Base-by-base conservation (phyloP, 371 early-diverging fungal genomes). In the Capillidium rhysosporum region DNA sequence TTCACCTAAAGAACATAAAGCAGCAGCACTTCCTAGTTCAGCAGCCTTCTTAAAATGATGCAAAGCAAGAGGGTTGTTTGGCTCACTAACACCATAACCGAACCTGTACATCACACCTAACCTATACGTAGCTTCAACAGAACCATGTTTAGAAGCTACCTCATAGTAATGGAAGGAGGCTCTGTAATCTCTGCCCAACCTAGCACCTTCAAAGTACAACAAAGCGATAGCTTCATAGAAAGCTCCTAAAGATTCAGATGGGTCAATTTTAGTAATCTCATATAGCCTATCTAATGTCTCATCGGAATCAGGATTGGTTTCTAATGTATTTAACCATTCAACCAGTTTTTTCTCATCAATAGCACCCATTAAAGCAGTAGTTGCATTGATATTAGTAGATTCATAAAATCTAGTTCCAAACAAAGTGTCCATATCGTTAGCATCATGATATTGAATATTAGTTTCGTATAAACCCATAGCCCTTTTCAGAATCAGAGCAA, bases 1-100 rank as follows among this genome's bases (percentile, higher is more conserved):
- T 7, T 80, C 84, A 23, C 85, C 82, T 2, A 93, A 68, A 47
- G 86, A 84, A 45, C 89, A 73, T 65, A 82, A 79, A 25, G 89
- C 87, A 49, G 79, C 78, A 8, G 82, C 74, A 41, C 81, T 70
- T 55, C 82, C 71, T 38, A 65, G 63, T 3, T 58, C 66, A 1
- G 78, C 77, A 10, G 80, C 62, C 40, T 60, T 61, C 14, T 31
- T 45, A 52, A 59, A 72, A 63, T 59, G 69, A 54, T 54, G 31
- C 20, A 69, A 52, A 1, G 82, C 91, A 54, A 64, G 51, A 7
- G 54, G 48, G 38, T 70, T 65, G 57, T 86, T 66, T 48, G 69
- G 56, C n/a, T 63, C 63, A 9, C 79, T 71, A 12, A 39, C 30
- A 20, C 45, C 45, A 23, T 46, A 55, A 14, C 45, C 47, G 46